Conservation (phyloP, 2,329 filamentous ascomycete genomes). For the Lecanicillium sp. region DNA sequence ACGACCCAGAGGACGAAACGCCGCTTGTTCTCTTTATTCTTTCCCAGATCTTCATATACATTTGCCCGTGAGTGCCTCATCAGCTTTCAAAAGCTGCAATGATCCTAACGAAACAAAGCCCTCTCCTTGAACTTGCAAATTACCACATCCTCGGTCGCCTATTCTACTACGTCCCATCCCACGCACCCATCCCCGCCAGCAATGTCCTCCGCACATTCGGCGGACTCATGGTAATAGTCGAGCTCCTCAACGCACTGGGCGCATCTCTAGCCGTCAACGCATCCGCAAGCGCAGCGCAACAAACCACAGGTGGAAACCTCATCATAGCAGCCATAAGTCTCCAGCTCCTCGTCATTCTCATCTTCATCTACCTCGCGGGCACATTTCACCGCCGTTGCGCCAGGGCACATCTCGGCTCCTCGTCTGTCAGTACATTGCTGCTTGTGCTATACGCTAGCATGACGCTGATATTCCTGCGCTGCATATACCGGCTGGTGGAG, state of each 20-base stretch:
- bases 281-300: conserved; percentile 15
- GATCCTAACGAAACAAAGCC: conserved; percentile 25
- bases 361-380: conserved; percentile 34
- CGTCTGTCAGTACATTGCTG: conserved; percentile 22
- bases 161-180: conserved; percentile 50
- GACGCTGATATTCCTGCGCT: conserved; percentile 40
- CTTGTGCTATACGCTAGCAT: conserved; percentile 43
- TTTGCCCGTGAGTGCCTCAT: conserved; percentile 26
- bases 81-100: not conserved
- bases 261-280: conserved; percentile 31
- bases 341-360: conserved; percentile 37
- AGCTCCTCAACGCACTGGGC: conserved; percentile 36
- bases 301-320: conserved; percentile 27
- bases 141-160: conserved; percentile 54
- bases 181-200: conserved; percentile 42
- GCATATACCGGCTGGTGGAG: conserved; percentile 45
- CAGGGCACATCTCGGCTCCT: not conserved
- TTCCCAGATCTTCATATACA: conserved; percentile 28
- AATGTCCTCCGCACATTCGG: conserved; percentile 38
- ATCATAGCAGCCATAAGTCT: conserved; percentile 33
- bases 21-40: conserved; percentile 33
- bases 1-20: conserved; percentile 12
- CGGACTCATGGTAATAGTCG: conserved; percentile 34
- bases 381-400: conserved; percentile 34
- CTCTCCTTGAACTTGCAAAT: conserved; percentile 54